Evolutionary conservation across 805 yeast genomes (phyloP).

Genomic region (Sungouiella blattae): DNA sequence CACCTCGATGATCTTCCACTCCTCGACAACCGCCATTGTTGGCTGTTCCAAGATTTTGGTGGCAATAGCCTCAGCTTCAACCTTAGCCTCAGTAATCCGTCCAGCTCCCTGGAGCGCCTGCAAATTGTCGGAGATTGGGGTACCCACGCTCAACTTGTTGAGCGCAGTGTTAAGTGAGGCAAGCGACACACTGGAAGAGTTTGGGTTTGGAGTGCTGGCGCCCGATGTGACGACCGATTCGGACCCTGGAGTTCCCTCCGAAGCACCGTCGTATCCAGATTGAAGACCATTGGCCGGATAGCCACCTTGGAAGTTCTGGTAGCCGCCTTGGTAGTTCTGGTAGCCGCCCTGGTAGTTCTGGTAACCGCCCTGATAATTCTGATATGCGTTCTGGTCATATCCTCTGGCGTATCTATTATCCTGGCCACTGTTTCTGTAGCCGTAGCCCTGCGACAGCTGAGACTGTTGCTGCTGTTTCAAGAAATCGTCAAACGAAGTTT

Average conservation of each 20-base stretch:
- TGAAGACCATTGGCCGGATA: slow-evolving; percentile 5
- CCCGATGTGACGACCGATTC: slow-evolving; percentile 28
- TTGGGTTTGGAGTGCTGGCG: slow-evolving; percentile 31
- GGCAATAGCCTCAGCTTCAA: slow-evolving; percentile 52
- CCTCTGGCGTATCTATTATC: not conserved
- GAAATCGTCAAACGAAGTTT: slow-evolving; percentile 49
- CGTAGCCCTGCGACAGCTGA: slow-evolving; percentile 30
- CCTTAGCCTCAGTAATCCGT: slow-evolving; percentile 52
- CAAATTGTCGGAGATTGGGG: slow-evolving; percentile 65
- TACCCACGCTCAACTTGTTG: slow-evolving; percentile 49
- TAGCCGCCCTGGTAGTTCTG: slow-evolving; percentile 1
- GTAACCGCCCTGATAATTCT: slow-evolving; percentile 1
- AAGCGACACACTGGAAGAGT: slow-evolving; percentile 66
- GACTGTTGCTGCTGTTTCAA: slow-evolving; percentile 40
- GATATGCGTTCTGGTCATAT: slow-evolving; percentile 1
- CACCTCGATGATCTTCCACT: slow-evolving; percentile 65
- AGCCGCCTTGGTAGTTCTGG: slow-evolving; percentile 6
- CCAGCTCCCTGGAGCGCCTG: slow-evolving; percentile 48
- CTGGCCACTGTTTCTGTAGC: slow-evolving; percentile 7
- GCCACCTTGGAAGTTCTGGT: slow-evolving; percentile 10
- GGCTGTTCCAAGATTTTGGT: slow-evolving; percentile 44
- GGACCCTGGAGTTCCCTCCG: slow-evolving; percentile 11
- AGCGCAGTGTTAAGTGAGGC: slow-evolving; percentile 70
- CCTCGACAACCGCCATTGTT: slow-evolving; percentile 41
- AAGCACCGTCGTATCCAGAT: slow-evolving; percentile 3